A percentile compares a stretch with the other conserved stretches of the same genome.
phyloP scores from a whole-genome alignment of 1,139 yeast species.

The Saccharomyces uvarum region DNA sequence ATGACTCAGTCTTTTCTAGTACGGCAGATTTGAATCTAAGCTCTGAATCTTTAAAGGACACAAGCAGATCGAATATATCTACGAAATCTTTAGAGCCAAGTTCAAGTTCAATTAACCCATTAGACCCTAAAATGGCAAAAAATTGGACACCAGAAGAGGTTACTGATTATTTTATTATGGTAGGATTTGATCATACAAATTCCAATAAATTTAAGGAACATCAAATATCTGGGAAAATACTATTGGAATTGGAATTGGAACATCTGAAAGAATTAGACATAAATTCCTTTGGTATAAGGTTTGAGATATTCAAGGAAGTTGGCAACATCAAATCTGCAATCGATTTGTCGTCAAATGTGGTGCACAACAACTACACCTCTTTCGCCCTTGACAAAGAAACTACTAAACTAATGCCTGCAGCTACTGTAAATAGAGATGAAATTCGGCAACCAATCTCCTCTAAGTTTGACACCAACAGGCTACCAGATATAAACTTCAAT shows the following conservation, averaged over 20 bases:
- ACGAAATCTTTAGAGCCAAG: not conserved
- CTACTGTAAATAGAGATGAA: slow-evolving; percentile 12
- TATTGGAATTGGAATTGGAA: slow-evolving; percentile 75
- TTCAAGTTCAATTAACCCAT: not conserved
- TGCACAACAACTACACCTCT: not conserved
- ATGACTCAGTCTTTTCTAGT: not conserved
- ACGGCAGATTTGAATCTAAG: not conserved
- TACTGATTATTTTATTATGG: slow-evolving; percentile 58
- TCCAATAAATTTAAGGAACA: slow-evolving; percentile 78
- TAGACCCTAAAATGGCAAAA: not conserved
- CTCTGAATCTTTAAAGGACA: not conserved
- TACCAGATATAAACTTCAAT: not conserved
- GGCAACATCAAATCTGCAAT: slow-evolving; percentile 43
- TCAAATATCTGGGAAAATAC: slow-evolving; percentile 77
- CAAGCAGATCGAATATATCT: not conserved
- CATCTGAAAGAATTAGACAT: slow-evolving; percentile 88
- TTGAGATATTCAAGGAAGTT: slow-evolving; percentile 83
- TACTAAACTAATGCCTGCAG: slow-evolving; percentile 21
- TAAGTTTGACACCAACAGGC: not conserved
- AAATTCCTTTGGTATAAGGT: slow-evolving; percentile 87
- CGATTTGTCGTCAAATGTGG: not conserved
- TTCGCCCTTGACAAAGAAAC: not conserved
- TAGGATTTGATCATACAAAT: slow-evolving; percentile 64
- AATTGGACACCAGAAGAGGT: slow-evolving; percentile 84
- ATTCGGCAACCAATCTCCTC: not conserved